Conservation (phyloP, 106 monocot species). For the Dioscorea dumetorum region DNA sequence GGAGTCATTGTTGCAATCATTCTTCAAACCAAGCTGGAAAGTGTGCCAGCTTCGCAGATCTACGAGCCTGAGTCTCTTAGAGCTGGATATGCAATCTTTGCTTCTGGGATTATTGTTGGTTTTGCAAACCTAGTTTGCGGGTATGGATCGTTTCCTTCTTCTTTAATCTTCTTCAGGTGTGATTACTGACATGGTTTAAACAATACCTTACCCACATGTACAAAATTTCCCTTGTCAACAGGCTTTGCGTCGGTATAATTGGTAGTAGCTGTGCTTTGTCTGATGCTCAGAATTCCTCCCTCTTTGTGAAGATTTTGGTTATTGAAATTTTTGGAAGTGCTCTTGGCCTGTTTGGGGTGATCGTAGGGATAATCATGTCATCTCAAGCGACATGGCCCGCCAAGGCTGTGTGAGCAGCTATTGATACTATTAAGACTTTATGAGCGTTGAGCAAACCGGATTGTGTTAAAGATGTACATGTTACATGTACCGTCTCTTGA, state of each 20-base stretch:
- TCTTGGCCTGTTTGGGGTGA: constrained; percentile 93
- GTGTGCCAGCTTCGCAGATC: constrained; percentile 61
- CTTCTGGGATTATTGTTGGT: constrained; percentile 89
- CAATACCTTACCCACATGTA: no score
- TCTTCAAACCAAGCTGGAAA: constrained; percentile 90
- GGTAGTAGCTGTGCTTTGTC: constrained; percentile 97
- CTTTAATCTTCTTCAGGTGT: background rate
- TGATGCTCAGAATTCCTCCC: constrained; percentile 92
- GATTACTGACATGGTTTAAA: no score
- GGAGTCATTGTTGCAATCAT: constrained; percentile 96
- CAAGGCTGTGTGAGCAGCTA: constrained; percentile 22
- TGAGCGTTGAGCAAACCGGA: no score
- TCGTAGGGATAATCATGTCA: constrained; percentile 97
- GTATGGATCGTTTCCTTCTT: constrained; percentile 25
- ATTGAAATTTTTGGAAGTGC: constrained; percentile 98
- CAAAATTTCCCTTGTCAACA: constrained; percentile 3
- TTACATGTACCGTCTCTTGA: no score
- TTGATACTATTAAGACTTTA: no score
- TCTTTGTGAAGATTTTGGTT: constrained; percentile 98
- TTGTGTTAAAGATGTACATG: no score
- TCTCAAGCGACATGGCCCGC: constrained; percentile 92
- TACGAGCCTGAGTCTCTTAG: constrained; percentile 72
- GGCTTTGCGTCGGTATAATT: constrained; percentile 93
- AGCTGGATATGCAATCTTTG: constrained; percentile 93
- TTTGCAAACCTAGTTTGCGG: constrained; percentile 93